Evolutionary conservation across 768 basidiomycete species (phyloP).

Genomic region (Hericium erinaceus): DNA sequence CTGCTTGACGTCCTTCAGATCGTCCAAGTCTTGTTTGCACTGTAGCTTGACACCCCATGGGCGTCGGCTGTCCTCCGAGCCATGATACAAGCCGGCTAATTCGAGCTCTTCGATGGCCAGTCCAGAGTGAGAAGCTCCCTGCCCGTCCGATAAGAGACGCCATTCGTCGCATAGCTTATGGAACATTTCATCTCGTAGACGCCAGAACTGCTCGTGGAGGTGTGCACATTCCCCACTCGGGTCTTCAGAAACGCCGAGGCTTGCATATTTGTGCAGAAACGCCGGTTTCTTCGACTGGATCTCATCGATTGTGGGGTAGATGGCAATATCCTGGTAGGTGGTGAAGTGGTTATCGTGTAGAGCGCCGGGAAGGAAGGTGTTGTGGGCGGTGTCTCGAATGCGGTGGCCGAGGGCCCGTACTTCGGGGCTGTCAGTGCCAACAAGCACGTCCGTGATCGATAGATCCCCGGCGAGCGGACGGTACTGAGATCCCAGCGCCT

Average conservation of each 20-base stretch:
- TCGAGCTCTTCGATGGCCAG: constrained; percentile 30
- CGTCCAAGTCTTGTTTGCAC: constrained; percentile 22
- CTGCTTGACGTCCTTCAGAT: constrained; percentile 17
- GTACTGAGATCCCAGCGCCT: not conserved
- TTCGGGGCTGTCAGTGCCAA: not conserved
- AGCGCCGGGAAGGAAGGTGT: constrained; percentile 36
- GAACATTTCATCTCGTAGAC: constrained; percentile 56
- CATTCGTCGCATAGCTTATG: constrained; percentile 49
- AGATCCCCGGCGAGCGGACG: not conserved
- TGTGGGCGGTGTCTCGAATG: not conserved
- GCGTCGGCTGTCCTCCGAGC: not conserved
- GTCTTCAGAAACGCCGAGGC: constrained; percentile 31
- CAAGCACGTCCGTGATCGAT: not conserved
- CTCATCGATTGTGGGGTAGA: constrained; percentile 57
- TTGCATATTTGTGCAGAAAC: constrained; percentile 35
- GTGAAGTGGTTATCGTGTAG: constrained; percentile 62
- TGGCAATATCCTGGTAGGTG: constrained; percentile 49
- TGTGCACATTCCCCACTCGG: constrained; percentile 34
- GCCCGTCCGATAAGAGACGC: constrained; percentile 28
- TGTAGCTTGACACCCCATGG: constrained; percentile 28
- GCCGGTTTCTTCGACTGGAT: constrained; percentile 33
- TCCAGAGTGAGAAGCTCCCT: constrained; percentile 32
- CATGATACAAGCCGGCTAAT: constrained; percentile 17
- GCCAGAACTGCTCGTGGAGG: constrained; percentile 58
- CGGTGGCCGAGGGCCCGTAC: not conserved